phyloP scores from a whole-genome alignment of 768 basidiomycete species.

The Trametes gibbosa region DNA sequence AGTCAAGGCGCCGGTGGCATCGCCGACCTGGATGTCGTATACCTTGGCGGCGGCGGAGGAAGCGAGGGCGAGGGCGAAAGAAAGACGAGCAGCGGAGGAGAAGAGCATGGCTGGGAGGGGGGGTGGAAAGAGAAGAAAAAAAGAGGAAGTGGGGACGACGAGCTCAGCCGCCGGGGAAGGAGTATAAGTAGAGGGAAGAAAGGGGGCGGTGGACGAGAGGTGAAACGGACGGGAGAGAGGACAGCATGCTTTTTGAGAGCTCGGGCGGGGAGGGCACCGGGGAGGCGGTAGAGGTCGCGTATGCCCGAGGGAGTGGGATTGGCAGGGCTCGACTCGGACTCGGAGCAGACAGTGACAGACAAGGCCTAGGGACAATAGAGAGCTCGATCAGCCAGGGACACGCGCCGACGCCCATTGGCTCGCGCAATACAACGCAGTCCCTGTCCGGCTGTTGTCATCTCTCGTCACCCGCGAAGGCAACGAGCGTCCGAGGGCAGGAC shows the following conservation, averaged over 20 bases:
- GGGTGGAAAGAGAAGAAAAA: constrained; percentile 10
- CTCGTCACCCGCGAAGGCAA: neutral
- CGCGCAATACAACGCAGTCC: constrained; percentile 5
- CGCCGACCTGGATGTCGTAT: constrained; percentile 55
- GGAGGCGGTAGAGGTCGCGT: constrained; percentile 2
- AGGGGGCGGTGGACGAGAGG: constrained; percentile 24
- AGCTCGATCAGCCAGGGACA: constrained; percentile 9
- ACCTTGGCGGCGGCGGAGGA: constrained; percentile 49
- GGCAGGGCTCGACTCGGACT: too few species aligned
- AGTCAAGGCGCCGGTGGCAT: constrained; percentile 37
- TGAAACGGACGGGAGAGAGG: constrained; percentile 8
- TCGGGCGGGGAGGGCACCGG: constrained; percentile 10
- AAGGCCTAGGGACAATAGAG: neutral
- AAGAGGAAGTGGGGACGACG: constrained; percentile 42
- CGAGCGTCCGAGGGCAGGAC: neutral
- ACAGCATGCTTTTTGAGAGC: constrained; percentile 9
- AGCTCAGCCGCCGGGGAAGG: constrained; percentile 32
- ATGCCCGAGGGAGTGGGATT: neutral
- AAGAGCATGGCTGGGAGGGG: constrained; percentile 15
- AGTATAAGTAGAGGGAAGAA: constrained; percentile 20
- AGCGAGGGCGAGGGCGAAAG: constrained; percentile 47
- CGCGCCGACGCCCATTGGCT: constrained; percentile 9
- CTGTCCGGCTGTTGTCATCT: neutral
- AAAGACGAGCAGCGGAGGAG: constrained; percentile 25
- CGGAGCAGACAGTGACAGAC: neutral